Conservation (phyloP, 1,284 basidiomycete species). For the Anthracocystis setariae region DNA sequence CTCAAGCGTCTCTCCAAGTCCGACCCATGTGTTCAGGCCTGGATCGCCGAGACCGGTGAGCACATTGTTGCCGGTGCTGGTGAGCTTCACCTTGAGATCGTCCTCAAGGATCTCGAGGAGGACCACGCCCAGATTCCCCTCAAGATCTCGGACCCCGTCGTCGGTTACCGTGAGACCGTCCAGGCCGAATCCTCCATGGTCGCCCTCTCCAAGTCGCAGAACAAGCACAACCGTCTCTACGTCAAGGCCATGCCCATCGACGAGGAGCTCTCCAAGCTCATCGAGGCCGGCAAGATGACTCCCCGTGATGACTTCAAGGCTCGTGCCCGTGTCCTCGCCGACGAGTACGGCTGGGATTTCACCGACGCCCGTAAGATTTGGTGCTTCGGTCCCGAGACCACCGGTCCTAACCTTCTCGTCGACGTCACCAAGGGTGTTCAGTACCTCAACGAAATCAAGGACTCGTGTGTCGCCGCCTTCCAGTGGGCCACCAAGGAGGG, state of each 20-base stretch:
- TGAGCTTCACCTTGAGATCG: constrained; percentile 99
- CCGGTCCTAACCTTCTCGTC: constrained; percentile 94
- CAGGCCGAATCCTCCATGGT: constrained; percentile 94
- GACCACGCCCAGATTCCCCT: constrained; percentile 99
- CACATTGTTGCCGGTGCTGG: constrained; percentile 99
- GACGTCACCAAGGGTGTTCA: constrained; percentile 97
- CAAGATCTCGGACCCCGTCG: constrained; percentile 98
- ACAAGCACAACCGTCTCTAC: constrained; percentile 99
- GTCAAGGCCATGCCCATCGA: constrained; percentile 91
- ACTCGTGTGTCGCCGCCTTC: constrained; percentile 98
- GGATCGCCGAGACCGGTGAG: constrained; percentile 91
- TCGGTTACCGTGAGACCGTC: constrained; percentile 98
- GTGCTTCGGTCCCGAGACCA: constrained; percentile 99
- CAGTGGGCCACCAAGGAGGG: constrained; percentile 93
- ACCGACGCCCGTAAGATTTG: constrained; percentile 99
- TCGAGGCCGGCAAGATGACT: constrained; percentile 86
- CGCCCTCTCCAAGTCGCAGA: constrained; percentile 98
- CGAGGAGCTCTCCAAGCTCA: constrained; percentile 92
- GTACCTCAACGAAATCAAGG: constrained; percentile 89
- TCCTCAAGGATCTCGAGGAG: constrained; percentile 99
- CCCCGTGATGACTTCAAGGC: constrained; percentile 97
- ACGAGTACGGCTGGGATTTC: constrained; percentile 98
- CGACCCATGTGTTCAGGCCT: constrained; percentile 98
- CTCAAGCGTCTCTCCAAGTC: constrained; percentile 99
- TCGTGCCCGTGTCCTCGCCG: constrained; percentile 93